Evolutionary conservation across 768 basidiomycete genomes (phyloP).

Genomic region (Naganishia antarctica): DNA sequence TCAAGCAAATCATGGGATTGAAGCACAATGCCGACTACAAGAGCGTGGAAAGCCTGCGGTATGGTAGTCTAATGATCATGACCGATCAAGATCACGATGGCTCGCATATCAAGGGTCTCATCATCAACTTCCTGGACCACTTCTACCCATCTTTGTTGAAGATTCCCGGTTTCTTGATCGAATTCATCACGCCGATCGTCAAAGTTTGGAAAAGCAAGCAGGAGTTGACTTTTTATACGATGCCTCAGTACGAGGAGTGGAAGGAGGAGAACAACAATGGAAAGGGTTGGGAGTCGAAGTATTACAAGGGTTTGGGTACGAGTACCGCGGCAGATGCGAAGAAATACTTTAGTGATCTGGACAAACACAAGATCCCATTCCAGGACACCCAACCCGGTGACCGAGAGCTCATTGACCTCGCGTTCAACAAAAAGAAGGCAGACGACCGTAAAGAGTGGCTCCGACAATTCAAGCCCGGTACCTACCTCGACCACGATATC

Average conservation of each 20-base stretch:
- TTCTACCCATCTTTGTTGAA: constrained; percentile 92
- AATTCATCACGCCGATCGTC: constrained; percentile 98
- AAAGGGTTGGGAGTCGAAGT: constrained; percentile 87
- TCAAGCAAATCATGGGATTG: constrained; percentile 96
- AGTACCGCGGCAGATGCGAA: constrained; percentile 83
- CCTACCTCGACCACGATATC: constrained; percentile 81
- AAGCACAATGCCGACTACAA: constrained; percentile 89
- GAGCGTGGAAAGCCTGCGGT: constrained; percentile 65
- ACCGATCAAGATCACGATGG: constrained; percentile 99
- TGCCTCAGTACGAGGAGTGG: constrained; percentile 96
- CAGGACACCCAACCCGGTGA: constrained; percentile 73
- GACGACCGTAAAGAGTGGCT: constrained; percentile 99
- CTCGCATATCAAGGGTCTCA: constrained; percentile 99
- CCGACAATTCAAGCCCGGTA: constrained; percentile 92
- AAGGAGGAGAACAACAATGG: constrained; percentile 65
- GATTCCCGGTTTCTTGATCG: constrained; percentile 85
- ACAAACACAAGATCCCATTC: constrained; percentile 92
- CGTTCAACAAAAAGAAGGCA: constrained; percentile 99
- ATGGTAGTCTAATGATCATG: constrained; percentile 98
- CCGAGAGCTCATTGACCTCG: constrained; percentile 84
- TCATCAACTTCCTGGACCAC: constrained; percentile 96
- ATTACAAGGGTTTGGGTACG: constrained; percentile 98
- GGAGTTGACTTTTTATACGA: constrained; percentile 84
- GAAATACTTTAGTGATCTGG: constrained; percentile 86
- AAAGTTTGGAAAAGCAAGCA: constrained; percentile 76